These are phyloP conservation scores for Monilinia polystroma DNA, from an alignment of 2,329 filamentous ascomycete species.

Conservation along the genomic window DNA sequence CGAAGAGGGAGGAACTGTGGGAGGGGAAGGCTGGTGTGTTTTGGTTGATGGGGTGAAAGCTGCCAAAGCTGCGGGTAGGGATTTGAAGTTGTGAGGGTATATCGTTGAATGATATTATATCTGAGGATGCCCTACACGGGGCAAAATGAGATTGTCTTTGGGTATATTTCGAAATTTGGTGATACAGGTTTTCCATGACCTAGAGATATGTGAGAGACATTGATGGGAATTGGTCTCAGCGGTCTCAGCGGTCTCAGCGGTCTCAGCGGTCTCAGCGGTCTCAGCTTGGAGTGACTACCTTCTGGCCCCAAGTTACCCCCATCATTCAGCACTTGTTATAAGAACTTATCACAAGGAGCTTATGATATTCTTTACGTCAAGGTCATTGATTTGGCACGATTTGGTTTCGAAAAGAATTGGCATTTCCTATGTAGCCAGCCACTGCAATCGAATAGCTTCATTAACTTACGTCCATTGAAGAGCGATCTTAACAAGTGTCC, in stretches of 20 bases:
- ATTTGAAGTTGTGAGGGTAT: constrained; percentile 31
- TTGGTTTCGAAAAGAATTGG: not conserved
- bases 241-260: not conserved
- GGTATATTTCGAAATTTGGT: no score
- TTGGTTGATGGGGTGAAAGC: constrained; percentile 77
- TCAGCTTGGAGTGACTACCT: not conserved
- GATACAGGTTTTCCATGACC: not conserved
- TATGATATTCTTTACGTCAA: not conserved
- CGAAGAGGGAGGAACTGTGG: constrained; percentile 55
- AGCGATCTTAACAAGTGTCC: not conserved
- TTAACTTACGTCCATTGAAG: not conserved
- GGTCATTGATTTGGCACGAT: not conserved
- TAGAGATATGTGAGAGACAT: not conserved
- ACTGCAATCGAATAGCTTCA: not conserved
- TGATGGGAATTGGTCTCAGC: no score
- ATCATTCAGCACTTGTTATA: not conserved
- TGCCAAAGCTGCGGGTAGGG: constrained; percentile 53
- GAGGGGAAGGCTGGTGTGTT: constrained; percentile 81
- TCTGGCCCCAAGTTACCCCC: not conserved
- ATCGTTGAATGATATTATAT: no score
- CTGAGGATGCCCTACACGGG: not conserved
- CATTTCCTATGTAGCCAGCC: not conserved
- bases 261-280: no score
- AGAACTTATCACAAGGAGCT: no score
- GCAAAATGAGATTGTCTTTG: not conserved